Conservation (phyloP, 192 early-diverging fungal genomes). For the Lunasporangiospora selenospora region DNA sequence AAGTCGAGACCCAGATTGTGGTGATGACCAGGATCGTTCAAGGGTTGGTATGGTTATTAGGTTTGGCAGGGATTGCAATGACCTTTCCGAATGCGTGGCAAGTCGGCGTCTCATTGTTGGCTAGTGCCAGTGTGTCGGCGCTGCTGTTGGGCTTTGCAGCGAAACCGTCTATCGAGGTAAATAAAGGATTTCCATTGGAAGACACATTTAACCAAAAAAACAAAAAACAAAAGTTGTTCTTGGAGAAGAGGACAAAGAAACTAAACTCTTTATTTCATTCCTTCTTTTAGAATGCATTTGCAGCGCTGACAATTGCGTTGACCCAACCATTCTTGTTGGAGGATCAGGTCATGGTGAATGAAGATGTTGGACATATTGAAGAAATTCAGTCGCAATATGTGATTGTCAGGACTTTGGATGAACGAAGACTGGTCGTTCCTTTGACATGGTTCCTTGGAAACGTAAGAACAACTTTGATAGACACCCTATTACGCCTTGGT, state of each 20-base stretch:
- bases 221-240: background rate
- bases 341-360: conserved; percentile 42
- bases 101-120: conserved; percentile 43
- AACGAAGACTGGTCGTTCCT: conserved; percentile 47
- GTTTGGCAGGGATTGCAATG: conserved; percentile 40
- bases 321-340: conserved; percentile 52
- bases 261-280: background rate
- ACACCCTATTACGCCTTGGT: no score
- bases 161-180: conserved; percentile 49
- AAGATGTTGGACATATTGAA: conserved; percentile 42
- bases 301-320: conserved; percentile 51
- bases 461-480: no score
- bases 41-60: conserved; percentile 40
- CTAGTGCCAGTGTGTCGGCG: conserved; percentile 50
- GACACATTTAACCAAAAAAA: background rate
- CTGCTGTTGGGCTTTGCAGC: conserved; percentile 49
- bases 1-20: conserved; percentile 48
- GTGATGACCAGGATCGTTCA: conserved; percentile 48
- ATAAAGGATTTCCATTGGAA: background rate
- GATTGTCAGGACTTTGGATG: conserved; percentile 43
- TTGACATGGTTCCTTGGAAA: conserved; percentile 45
- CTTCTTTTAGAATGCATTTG: conserved; percentile 40
- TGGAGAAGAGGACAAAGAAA: background rate
- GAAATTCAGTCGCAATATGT: conserved; percentile 54
- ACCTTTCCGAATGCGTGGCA: conserved; percentile 53